phyloP scores from a whole-genome alignment of 1,284 basidiomycete genomes.

The Sanghuangporus sanghuang region DNA sequence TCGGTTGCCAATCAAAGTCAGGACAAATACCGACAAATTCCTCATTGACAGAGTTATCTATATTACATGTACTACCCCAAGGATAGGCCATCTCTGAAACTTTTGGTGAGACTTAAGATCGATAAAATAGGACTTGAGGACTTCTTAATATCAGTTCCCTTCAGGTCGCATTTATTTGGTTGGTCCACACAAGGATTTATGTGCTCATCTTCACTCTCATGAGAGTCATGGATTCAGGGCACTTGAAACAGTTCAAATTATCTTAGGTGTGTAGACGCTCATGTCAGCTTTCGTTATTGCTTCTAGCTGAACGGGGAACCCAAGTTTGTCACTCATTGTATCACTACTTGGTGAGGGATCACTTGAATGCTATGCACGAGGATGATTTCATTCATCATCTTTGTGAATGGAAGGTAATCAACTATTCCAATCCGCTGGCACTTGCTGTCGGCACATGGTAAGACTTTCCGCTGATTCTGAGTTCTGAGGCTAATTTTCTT shows the following conservation, averaged over 20 bases:
- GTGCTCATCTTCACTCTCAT: neutral
- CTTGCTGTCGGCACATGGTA: constrained; percentile 9
- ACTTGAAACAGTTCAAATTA: constrained; percentile 13
- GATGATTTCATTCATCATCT: neutral
- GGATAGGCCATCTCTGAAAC: constrained; percentile 4
- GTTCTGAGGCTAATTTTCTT: neutral
- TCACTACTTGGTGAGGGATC: constrained; percentile 2
- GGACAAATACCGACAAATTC: neutral
- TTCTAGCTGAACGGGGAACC: neutral
- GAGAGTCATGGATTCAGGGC: constrained; percentile 1
- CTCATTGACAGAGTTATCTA: constrained; percentile 6
- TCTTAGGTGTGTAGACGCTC: constrained; percentile 1
- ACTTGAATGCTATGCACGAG: neutral
- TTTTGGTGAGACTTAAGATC: constrained; percentile 2
- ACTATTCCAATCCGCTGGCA: constrained; percentile 7
- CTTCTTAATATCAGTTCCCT: neutral
- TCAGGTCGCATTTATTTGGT: constrained; percentile 14
- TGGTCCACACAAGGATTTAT: neutral
- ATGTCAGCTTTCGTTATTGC: neutral
- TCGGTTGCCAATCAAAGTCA: neutral
- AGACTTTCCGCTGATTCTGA: neutral
- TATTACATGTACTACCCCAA: constrained; percentile 17
- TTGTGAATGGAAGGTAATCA: neutral
- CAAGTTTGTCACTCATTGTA: constrained; percentile 10
- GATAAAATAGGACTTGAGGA: neutral